Conservation (phyloP, 225 moss, liverwort and hornwort species). For the Rhytidiadelphus loreus region DNA sequence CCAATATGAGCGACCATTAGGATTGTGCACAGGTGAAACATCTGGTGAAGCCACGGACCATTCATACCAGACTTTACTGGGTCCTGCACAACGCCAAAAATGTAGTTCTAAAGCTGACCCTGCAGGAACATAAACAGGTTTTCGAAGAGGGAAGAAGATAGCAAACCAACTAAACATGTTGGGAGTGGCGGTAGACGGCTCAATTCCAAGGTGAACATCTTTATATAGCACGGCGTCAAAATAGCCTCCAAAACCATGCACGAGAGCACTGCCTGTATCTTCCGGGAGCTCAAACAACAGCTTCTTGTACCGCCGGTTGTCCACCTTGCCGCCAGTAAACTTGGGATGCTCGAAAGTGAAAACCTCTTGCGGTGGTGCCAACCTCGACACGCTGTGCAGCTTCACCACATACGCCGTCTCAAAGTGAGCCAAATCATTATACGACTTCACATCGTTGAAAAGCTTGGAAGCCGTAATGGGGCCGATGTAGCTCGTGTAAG, state of each 20-base stretch:
- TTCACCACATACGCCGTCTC: slow-evolving; percentile 99
- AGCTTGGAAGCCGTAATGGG: slow-evolving; percentile 93
- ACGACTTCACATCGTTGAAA: slow-evolving; percentile 94
- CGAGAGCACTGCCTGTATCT: slow-evolving; percentile 85
- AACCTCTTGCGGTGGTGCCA: slow-evolving; percentile 88
- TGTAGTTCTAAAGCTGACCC: slow-evolving; percentile 81
- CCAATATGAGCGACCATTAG: slow-evolving; percentile 97
- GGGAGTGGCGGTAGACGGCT: slow-evolving; percentile 92
- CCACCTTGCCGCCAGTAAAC: slow-evolving; percentile 22
- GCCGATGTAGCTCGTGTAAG: slow-evolving; percentile 86
- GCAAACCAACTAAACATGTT: slow-evolving; percentile 99
- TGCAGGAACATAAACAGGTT: slow-evolving; percentile 87
- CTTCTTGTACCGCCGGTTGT: slow-evolving; percentile 86
- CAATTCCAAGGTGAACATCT: slow-evolving; percentile 92
- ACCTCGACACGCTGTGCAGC: slow-evolving; percentile 87
- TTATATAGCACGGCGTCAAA: slow-evolving; percentile 94
- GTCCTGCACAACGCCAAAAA: slow-evolving; percentile 97
- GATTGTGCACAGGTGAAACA: slow-evolving; percentile 90
- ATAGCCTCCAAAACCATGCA: slow-evolving; percentile 98
- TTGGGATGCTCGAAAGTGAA: slow-evolving; percentile 94
- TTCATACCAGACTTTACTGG: slow-evolving; percentile 98
- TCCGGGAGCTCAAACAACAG: slow-evolving; percentile 82
- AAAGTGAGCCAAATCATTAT: slow-evolving; percentile 89
- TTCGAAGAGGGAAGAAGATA: slow-evolving; percentile 92
- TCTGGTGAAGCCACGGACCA: slow-evolving; percentile 88